Evolutionary conservation across 1,284 basidiomycete genomes (phyloP).

Genomic region (Psilocybe mexicana): DNA sequence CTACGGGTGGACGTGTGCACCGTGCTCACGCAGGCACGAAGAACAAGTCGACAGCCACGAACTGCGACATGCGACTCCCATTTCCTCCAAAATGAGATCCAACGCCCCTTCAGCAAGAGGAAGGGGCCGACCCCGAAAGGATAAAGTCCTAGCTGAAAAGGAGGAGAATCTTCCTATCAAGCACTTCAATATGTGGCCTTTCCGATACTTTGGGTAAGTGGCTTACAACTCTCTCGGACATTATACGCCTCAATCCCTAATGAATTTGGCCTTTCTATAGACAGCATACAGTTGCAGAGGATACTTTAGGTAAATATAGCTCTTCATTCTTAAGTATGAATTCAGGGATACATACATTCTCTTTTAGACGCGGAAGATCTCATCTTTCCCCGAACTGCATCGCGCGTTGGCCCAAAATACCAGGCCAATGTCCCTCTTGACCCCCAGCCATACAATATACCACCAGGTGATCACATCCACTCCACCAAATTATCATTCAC

Average conservation of each 20-base stretch:
- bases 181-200: constrained; percentile 93
- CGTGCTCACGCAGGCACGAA: constrained; percentile 87
- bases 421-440: constrained; percentile 66
- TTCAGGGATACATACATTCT: background rate
- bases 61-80: constrained; percentile 54
- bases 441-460: constrained; percentile 45
- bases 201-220: constrained; percentile 91
- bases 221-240: background rate
- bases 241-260: constrained; percentile 6
- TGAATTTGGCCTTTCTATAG: constrained; percentile 39
- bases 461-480: constrained; percentile 37
- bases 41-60: constrained; percentile 82
- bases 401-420: constrained; percentile 84
- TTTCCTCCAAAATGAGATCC: constrained; percentile 47
- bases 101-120: constrained; percentile 67
- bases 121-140: constrained; percentile 74
- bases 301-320: constrained; percentile 72
- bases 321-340: background rate
- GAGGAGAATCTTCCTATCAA: constrained; percentile 78
- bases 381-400: constrained; percentile 90
- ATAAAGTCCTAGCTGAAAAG: constrained; percentile 63
- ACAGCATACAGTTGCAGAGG: constrained; percentile 87
- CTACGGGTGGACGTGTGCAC: constrained; percentile 97
- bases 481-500: background rate
- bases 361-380: constrained; percentile 87